Evolutionary conservation across 1,284 basidiomycete genomes (phyloP), one percentile per base, ranked within the genome.

Genomic region (Trametes sp.): DNA sequence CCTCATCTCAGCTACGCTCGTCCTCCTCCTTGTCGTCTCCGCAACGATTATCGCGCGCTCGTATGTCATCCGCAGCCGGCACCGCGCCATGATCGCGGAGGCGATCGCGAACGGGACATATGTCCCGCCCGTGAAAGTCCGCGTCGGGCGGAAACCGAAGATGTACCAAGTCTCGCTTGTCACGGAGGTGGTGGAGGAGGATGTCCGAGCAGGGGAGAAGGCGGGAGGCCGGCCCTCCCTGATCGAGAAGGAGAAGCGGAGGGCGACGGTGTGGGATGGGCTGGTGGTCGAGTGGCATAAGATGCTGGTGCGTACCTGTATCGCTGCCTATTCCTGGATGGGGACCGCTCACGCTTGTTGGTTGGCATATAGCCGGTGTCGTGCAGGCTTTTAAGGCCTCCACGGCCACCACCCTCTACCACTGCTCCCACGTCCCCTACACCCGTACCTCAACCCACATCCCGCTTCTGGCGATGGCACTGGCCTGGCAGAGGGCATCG

Each of bases 1-100:
- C 19, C 51, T 62, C 48, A 56, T 56, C 52, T 14, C 57, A 76
- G 87, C 87, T 2, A 89, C 87, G 1, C 81, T 89, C 45, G 80
- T 88, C 61, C 81, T 89, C 29, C 82, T 89, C n/a, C 80, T 89
- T 29, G 77, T 80, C 51, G 83, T 89, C n/a, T 87, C 86, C 11
- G 82, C 81, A 4, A 85, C 85, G 23, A 87, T 89, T 68, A 81
- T 89, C 66, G 65, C 82, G 56, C 85, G 87, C 33, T 87, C 87
- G 13, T 79, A 87, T 62, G 67, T 87, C 48, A 76, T 89, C 21
- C 82, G 88, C 4, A 74, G 86, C 16, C 81, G 87, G 3, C 84
- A 87, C 62, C 82, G 83, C 16, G 80, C 78, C 10, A 70, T 84
- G 61, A 75, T 89, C 45, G 86, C 84, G 51, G 85, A 87, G 61